These are phyloP conservation scores for Isabelozyma rhagii DNA, from an alignment of 805 yeast species.

Conservation along the genomic window DNA sequence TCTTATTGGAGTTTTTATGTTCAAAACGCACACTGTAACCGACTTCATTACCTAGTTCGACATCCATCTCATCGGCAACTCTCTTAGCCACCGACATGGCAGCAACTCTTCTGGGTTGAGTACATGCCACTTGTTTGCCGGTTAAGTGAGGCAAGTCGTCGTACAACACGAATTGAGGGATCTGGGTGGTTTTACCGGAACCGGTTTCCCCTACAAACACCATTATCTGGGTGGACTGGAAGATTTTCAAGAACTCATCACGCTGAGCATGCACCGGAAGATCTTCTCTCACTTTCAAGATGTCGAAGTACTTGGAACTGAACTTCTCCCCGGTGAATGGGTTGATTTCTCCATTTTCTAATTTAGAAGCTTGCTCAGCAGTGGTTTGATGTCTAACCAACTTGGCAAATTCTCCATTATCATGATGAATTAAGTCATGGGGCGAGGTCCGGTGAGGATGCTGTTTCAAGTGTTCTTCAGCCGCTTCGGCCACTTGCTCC, in stretches of 20 bases:
- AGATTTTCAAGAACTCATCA: conserved; percentile 78
- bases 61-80: conserved; percentile 98
- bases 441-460: conserved; percentile 45
- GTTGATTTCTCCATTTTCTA: conserved; percentile 60
- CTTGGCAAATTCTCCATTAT: conserved; percentile 61
- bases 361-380: conserved; percentile 53
- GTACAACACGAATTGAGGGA: conserved; percentile 90
- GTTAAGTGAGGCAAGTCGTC: conserved; percentile 89
- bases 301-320: conserved; percentile 68
- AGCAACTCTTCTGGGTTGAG: conserved; percentile 97
- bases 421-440: conserved; percentile 49
- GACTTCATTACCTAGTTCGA: conserved; percentile 85
- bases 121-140: conserved; percentile 90
- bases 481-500: conserved; percentile 64
- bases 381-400: conserved; percentile 63
- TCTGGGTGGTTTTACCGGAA: conserved; percentile 97
- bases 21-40: conserved; percentile 96
- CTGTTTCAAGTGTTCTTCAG: conserved; percentile 49
- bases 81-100: conserved; percentile 98
- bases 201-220: conserved; percentile 99
- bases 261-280: conserved; percentile 94
- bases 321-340: conserved; percentile 76
- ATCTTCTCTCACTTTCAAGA: conserved; percentile 74
- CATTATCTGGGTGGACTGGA: conserved; percentile 88
- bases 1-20: conserved; percentile 74